Percentiles rank a stretch among this genome's conserved stretches.
phyloP scores from a whole-genome alignment of 2,329 filamentous ascomycete species.

The Paraconiothyrium brasiliense region DNA sequence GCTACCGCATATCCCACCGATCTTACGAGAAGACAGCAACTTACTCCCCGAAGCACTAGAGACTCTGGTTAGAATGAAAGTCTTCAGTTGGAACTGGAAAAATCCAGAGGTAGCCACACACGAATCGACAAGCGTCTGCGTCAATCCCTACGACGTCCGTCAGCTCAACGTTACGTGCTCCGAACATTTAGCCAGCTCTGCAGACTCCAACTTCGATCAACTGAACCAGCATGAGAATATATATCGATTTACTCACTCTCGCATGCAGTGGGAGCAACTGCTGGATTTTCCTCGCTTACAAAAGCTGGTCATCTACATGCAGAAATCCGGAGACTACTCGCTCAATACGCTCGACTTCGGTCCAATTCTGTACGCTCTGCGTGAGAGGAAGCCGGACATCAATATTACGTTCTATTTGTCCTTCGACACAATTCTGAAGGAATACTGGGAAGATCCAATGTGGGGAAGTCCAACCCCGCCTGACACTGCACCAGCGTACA shows the following conservation, averaged over 20 bases:
- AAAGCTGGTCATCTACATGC: conserved; percentile 21
- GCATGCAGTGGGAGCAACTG: conserved; percentile 18
- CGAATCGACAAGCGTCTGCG: conserved; percentile 1
- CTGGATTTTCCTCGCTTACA: conserved; percentile 20
- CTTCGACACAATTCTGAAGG: conserved; percentile 20
- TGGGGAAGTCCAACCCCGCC: conserved; percentile 4
- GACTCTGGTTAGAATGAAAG: conserved; percentile 21
- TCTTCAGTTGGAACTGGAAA: conserved; percentile 17
- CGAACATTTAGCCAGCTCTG: neutral
- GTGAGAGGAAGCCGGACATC: conserved; percentile 9
- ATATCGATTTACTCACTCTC: neutral
- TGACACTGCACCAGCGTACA: neutral
- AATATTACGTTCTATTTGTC: conserved; percentile 20
- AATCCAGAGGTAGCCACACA: neutral
- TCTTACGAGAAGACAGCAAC: conserved; percentile 9
- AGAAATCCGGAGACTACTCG: conserved; percentile 16
- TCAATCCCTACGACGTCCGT: conserved; percentile 17
- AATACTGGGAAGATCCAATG: conserved; percentile 15
- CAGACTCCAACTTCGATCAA: neutral
- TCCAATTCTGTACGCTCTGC: conserved; percentile 22
- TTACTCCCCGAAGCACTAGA: conserved; percentile 23
- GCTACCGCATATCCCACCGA: conserved; percentile 14
- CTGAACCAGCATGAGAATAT: neutral
- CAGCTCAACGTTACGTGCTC: conserved; percentile 19
- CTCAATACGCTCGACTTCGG: conserved; percentile 21